Conservation (phyloP, 192 early-diverging fungal genomes). For the Helicostylum pulchrum region DNA sequence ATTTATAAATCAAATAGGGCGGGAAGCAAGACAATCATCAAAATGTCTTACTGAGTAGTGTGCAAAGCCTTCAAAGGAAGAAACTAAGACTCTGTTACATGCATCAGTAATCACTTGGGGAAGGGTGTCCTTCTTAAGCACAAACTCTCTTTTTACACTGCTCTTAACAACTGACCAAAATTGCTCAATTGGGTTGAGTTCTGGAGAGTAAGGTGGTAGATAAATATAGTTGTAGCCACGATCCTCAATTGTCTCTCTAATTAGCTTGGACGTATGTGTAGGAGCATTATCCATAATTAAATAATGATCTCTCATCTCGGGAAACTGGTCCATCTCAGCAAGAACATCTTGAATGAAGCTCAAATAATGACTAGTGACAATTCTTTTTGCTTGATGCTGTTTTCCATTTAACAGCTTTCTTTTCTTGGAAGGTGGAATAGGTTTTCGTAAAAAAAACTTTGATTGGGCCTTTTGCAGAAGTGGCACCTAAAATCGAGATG, state of each 20-base stretch:
- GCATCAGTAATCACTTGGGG: no score
- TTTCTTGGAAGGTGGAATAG: no score
- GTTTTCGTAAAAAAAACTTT: background rate
- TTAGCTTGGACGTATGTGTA: background rate
- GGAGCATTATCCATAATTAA: conserved; percentile 32
- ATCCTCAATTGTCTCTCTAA: conserved; percentile 4
- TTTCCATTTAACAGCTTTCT: background rate
- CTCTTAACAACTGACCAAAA: background rate
- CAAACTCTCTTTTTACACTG: background rate
- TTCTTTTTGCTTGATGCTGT: background rate
- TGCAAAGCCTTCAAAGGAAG: no score
- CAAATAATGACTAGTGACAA: conserved; percentile 1
- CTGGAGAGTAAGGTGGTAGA: background rate
- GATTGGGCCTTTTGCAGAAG: conserved; percentile 2
- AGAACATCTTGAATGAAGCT: background rate
- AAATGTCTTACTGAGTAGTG: no score
- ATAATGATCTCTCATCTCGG: conserved; percentile 20
- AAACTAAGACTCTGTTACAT: no score
- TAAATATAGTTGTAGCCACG: conserved; percentile 11
- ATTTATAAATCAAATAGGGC: no score
- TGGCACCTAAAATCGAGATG: no score
- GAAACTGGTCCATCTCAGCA: conserved; percentile 7
- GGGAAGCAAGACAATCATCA: no score
- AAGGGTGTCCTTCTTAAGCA: no score
- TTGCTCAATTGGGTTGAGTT: background rate